Evolutionary conservation across 139 green algal species (phyloP), one percentile per base, ranked within the genome.

Genomic region (Zygnema circumcarinatum): DNA sequence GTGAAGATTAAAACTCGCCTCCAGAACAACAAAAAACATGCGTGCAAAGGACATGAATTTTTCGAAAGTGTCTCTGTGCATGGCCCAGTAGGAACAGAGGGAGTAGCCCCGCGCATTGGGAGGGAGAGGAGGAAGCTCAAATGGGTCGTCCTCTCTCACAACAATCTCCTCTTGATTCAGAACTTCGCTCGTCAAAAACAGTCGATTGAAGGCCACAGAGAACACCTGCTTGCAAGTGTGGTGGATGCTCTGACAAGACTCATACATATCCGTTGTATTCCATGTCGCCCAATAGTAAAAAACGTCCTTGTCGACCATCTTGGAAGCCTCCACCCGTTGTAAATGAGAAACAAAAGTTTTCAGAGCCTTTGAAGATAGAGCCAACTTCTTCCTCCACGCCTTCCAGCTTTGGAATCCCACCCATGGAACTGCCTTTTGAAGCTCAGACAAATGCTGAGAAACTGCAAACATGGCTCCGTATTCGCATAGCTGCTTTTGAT

Each of bases 391-490:
- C 16, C 16, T 62, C 16, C 16, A 25, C 16, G 47, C 47, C 47
- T 62, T 16, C 47, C 7, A 62, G 16, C 47, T 62, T 62, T 62
- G 47, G 16, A 62, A 62, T 16, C 47, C 47, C 7, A 62, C 47
- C 47, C 47, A 62, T 25, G 16, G 47, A 25, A 25, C 47, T 25
- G 7, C 16, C 16, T 62, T 62, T 62, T 62, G 47, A 25, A 62
- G 7, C 16, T 62, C 47, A 7, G 7, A 62, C 7, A 62, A 62
- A 7, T 62, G 16, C 33, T 21, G 11, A 36, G 21, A 76, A 62
- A 83, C 36, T 36, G 35, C 36, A 52, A 78, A 39, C 35, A 39
- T 78, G 16, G 69, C 69, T 78, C 36, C 69, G 11, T 78, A 40
- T 52, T 52, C 69, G 69, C 69, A 40, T 41, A 40, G 69, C 11